Evolutionary conservation across 2,329 filamentous ascomycete species (phyloP).

Genomic region (Diaporthe destruens): DNA sequence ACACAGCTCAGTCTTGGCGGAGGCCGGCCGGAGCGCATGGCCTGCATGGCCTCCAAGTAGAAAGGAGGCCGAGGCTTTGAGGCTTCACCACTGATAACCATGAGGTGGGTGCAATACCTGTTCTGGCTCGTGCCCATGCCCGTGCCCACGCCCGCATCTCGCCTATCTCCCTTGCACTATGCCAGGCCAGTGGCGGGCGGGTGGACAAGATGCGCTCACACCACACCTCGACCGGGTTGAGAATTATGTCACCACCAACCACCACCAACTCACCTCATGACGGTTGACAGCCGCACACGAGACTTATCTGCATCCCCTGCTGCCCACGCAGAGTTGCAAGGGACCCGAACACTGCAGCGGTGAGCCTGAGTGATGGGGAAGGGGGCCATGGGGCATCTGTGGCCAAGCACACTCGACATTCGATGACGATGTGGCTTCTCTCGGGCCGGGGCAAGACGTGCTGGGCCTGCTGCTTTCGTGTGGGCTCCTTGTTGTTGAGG

Average conservation of each 20-base stretch:
- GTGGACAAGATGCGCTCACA: not conserved
- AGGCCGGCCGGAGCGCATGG: not conserved
- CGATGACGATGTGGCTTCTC: not conserved
- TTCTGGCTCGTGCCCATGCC: not conserved
- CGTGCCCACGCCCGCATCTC: not conserved
- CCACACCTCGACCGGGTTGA: no score
- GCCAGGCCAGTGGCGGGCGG: not conserved
- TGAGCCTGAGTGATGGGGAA: not conserved
- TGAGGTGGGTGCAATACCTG: not conserved
- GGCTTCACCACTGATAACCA: not conserved
- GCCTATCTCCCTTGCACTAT: conserved; percentile 19
- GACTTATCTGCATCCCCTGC: not conserved
- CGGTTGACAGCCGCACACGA: not conserved
- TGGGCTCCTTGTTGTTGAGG: not conserved
- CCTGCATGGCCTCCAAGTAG: conserved; percentile 19
- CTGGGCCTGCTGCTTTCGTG: not conserved
- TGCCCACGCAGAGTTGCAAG: not conserved
- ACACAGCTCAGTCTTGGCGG: conserved; percentile 24
- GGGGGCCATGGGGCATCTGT: not conserved
- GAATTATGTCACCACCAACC: not conserved
- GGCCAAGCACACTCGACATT: not conserved
- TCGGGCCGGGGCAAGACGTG: no score
- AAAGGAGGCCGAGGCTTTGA: not conserved
- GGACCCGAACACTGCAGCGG: no score
- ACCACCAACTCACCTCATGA: no score